Conservation (phyloP, 2,329 filamentous ascomycete genomes). For the Aspergillus alliaceus region DNA sequence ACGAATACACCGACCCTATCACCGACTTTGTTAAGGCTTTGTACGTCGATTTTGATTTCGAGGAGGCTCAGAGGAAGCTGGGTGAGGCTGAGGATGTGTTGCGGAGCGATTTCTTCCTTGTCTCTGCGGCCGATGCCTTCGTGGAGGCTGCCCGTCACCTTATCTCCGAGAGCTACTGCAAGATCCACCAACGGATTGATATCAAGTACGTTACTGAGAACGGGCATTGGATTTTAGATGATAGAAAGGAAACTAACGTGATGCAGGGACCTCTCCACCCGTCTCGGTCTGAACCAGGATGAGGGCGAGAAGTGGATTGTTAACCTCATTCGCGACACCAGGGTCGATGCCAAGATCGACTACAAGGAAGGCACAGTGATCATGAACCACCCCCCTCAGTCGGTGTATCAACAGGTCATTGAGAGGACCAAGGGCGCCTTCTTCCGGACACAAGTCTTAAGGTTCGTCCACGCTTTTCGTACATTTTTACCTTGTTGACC, state of each 20-base stretch:
- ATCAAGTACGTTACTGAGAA: constrained; percentile 65
- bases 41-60: constrained; percentile 95
- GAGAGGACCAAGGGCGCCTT: constrained; percentile 98
- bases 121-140: constrained; percentile 79
- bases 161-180: constrained; percentile 99
- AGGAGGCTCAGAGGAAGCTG: constrained; percentile 90
- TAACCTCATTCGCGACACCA: constrained; percentile 95
- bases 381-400: constrained; percentile 99
- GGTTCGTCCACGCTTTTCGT: constrained; percentile 29
- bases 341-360: constrained; percentile 98
- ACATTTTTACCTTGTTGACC: not conserved
- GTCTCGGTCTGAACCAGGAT: constrained; percentile 86
- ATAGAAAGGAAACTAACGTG: constrained; percentile 17
- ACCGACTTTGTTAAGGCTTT: constrained; percentile 96
- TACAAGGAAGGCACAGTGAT: constrained; percentile 98
- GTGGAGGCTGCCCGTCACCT: constrained; percentile 93
- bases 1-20: constrained; percentile 95
- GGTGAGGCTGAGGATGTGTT: constrained; percentile 86
- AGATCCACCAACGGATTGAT: constrained; percentile 98
- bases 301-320: constrained; percentile 99
- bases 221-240: not conserved
- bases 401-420: constrained; percentile 98
- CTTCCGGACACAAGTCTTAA: constrained; percentile 96
- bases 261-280: constrained; percentile 76
- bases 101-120: constrained; percentile 92